Evolutionary conservation across 345 rosid species (phyloP).

Genomic region (Eucalyptus caleyi): DNA sequence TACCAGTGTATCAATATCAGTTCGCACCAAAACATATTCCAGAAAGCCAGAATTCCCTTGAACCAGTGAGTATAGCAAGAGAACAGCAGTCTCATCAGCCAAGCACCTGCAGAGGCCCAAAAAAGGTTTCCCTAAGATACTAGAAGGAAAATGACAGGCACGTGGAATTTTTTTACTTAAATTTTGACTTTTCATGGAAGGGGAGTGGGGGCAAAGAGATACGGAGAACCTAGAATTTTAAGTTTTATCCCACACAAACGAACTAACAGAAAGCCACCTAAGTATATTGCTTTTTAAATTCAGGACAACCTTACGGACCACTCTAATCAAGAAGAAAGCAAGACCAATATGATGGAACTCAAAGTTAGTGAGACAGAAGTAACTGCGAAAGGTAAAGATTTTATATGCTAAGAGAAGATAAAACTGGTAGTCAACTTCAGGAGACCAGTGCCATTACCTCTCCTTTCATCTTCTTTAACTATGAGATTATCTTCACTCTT

Average conservation of each 20-base stretch:
- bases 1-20: constrained; percentile 97
- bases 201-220: background rate
- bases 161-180: background rate
- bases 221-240: background rate
- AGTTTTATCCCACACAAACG: background rate
- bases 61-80: constrained; percentile 82
- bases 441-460: background rate
- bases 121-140: background rate
- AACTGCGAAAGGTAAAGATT: background rate
- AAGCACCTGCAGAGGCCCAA: constrained; percentile 52
- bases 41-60: constrained; percentile 88
- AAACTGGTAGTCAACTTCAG: background rate
- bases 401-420: background rate
- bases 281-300: background rate
- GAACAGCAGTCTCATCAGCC: constrained; percentile 83
- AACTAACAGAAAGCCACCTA: background rate
- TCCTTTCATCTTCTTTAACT: background rate
- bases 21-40: constrained; percentile 94
- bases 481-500: background rate
- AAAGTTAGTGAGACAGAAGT: background rate
- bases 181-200: background rate
- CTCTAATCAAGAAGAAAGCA: background rate
- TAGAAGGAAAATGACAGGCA: background rate
- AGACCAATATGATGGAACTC: background rate
- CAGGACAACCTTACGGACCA: background rate